Evolutionary conservation across 768 basidiomycete species (phyloP).

Genomic region (Lactarius pseudohatsudake): DNA sequence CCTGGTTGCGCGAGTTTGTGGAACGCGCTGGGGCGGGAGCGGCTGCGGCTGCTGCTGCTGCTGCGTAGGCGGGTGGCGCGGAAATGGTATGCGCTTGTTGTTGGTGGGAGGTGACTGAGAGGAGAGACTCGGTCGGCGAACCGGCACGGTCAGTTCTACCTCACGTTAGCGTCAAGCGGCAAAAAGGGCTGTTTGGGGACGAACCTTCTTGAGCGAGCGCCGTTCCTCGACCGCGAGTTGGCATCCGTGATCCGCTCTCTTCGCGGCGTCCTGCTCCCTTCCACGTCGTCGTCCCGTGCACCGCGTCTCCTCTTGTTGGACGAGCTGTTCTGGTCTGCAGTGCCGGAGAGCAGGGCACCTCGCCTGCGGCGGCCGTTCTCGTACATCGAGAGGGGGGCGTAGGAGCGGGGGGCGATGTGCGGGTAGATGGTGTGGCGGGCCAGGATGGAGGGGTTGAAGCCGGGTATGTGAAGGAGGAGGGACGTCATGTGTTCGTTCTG

Average conservation of each 20-base stretch:
- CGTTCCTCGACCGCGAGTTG: conserved; percentile 50
- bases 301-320: conserved; percentile 58
- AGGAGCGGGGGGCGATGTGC: conserved; percentile 68
- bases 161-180: not conserved
- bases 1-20: conserved; percentile 43
- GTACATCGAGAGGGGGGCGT: conserved; percentile 56
- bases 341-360: conserved; percentile 50
- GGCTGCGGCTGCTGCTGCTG: conserved; percentile 35
- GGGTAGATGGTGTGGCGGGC: conserved; percentile 70
- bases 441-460: conserved; percentile 56
- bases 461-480: conserved; percentile 62
- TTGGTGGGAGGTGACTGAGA: conserved; percentile 69
- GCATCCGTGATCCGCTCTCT: conserved; percentile 55
- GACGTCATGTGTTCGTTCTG: conserved; percentile 61
- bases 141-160: conserved; percentile 60
- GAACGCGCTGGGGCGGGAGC: conserved; percentile 7
- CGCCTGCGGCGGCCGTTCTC: conserved; percentile 64
- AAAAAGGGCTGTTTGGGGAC: conserved; percentile 30
- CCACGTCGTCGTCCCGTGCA: conserved; percentile 63
- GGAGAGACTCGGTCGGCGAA: conserved; percentile 72
- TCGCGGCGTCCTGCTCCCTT: conserved; percentile 59
- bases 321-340: conserved; percentile 58
- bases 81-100: conserved; percentile 32
- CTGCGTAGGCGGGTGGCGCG: conserved; percentile 29
- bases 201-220: conserved; percentile 61